phyloP scores from a whole-genome alignment of 352 stramenopile species.

The Pythium sp. region DNA sequence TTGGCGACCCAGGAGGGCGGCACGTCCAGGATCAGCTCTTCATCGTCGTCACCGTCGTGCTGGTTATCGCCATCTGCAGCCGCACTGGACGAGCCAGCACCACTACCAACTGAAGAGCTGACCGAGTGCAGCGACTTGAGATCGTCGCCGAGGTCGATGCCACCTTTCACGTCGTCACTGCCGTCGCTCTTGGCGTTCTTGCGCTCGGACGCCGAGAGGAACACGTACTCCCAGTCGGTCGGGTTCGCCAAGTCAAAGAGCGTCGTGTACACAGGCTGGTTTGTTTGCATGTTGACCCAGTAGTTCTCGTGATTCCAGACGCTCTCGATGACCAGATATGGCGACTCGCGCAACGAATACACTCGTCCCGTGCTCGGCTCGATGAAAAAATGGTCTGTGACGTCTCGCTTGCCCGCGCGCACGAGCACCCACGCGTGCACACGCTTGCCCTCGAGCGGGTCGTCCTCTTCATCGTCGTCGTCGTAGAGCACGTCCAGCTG shows the following conservation, averaged over 20 bases:
- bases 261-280: constrained; percentile 57
- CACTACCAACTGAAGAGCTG: background rate
- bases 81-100: background rate
- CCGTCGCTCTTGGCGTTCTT: constrained; percentile 43
- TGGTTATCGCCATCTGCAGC: constrained; percentile 53
- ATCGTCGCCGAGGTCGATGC: constrained; percentile 52
- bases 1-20: constrained; percentile 84
- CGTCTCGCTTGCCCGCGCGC: constrained; percentile 85
- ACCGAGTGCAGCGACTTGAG: constrained; percentile 42
- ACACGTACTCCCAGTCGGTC: constrained; percentile 91
- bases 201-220: constrained; percentile 75
- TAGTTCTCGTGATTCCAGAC: constrained; percentile 96
- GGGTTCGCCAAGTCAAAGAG: constrained; percentile 82
- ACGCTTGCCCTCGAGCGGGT: constrained; percentile 67
- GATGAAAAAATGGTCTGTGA: constrained; percentile 87
- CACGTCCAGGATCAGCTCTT: constrained; percentile 78
- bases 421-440: constrained; percentile 93
- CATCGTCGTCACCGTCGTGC: constrained; percentile 34
- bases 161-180: constrained; percentile 47
- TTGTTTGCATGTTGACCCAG: constrained; percentile 94
- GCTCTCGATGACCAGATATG: constrained; percentile 87
- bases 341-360: constrained; percentile 75
- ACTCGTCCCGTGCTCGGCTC: constrained; percentile 89
- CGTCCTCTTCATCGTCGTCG: constrained; percentile 68
- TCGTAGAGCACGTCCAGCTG: constrained; percentile 49